Percentiles rank a stretch among this genome's conserved stretches.
Conservation (phyloP, 1,284 basidiomycete species). For the Trichosporon coremiiforme region DNA sequence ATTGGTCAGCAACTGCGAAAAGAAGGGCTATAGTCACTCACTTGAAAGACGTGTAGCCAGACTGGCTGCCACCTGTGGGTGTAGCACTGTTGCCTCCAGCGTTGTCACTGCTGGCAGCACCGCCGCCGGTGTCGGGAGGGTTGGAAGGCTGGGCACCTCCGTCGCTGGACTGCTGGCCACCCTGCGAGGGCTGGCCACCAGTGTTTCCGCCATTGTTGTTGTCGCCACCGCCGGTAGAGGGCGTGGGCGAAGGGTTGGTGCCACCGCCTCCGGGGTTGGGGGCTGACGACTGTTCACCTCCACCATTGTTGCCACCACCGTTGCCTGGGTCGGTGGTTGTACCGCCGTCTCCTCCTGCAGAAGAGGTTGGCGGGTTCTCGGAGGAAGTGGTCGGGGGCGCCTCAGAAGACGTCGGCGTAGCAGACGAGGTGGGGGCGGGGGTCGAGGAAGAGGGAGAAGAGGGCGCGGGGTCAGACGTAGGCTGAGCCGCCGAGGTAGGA, state of each 20-base stretch:
- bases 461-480: constrained; percentile 7
- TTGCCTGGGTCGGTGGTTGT: background rate
- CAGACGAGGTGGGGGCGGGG: background rate
- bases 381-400: constrained; percentile 11
- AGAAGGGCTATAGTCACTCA: background rate
- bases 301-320: background rate
- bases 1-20: background rate
- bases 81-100: background rate
- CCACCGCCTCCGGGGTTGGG: background rate
- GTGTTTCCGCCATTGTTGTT: constrained; percentile 8
- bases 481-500: background rate
- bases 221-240: background rate
- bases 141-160: background rate
- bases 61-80: background rate
- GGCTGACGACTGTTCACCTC: background rate
- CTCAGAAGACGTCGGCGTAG: constrained; percentile 7
- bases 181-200: constrained; percentile 3
- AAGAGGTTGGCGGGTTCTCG: background rate
- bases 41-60: background rate
- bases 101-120: background rate
- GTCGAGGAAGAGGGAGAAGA: constrained; percentile 29
- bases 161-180: background rate
- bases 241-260: constrained; percentile 1
- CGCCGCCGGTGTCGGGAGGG: background rate
- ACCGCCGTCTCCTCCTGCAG: background rate